Percentiles rank a stretch among this genome's conserved stretches.
These are phyloP conservation scores for Lactarius tabidus DNA, from an alignment of 768 basidiomycete genomes.

Conservation along the genomic window DNA sequence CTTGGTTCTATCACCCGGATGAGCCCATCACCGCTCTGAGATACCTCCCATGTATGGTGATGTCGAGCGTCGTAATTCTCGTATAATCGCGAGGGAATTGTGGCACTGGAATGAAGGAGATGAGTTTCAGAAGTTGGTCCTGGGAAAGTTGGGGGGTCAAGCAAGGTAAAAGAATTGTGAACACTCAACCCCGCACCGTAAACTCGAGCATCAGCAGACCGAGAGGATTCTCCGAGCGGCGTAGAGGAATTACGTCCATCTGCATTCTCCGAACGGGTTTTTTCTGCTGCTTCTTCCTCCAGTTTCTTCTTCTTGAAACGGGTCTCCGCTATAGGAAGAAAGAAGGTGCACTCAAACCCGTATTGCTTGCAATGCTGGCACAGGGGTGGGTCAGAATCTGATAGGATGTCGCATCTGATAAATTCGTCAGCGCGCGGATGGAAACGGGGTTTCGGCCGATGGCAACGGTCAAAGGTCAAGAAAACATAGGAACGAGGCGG, in stretches of 20 bases:
- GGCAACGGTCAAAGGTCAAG: constrained; percentile 10
- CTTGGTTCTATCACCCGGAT: constrained; percentile 73
- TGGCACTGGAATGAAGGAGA: constrained; percentile 84
- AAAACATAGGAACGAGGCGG: constrained; percentile 15
- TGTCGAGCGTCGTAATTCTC: constrained; percentile 85
- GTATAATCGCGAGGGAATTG: constrained; percentile 79
- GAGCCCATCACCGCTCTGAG: constrained; percentile 79
- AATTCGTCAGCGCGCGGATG: constrained; percentile 22
- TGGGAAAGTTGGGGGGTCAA: constrained; percentile 30
- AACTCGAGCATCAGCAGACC: constrained; percentile 56
- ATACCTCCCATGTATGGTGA: constrained; percentile 85
- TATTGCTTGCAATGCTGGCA: constrained; percentile 97
- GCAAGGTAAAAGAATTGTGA: neutral
- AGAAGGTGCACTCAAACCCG: constrained; percentile 92
- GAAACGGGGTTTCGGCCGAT: neutral
- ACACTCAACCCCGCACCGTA: constrained; percentile 36
- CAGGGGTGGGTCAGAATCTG: constrained; percentile 69
- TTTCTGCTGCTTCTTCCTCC: constrained; percentile 55
- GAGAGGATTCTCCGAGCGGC: constrained; percentile 44
- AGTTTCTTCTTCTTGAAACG: constrained; percentile 95
- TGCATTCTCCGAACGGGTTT: constrained; percentile 36
- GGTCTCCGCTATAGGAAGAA: constrained; percentile 97
- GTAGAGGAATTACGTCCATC: constrained; percentile 39
- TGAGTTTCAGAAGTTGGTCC: constrained; percentile 87
- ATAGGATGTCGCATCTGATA: constrained; percentile 75